Evolutionary conservation across 2,329 filamentous ascomycete species (phyloP), one percentile per base, ranked within the genome.

Genomic region (Sporothrix curviconia): DNA sequence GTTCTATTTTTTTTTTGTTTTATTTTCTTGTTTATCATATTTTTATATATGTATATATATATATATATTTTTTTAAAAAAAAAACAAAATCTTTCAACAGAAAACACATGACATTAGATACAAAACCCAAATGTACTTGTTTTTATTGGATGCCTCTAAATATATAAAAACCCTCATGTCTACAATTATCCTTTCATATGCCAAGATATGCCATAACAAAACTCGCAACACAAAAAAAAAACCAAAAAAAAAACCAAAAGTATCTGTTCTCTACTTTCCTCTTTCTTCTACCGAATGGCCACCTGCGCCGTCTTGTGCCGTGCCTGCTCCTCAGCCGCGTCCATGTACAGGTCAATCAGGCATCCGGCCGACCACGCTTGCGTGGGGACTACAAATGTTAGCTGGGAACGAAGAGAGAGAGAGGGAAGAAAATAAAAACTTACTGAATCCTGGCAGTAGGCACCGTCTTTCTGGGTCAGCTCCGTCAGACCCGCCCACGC

Each of bases 281-380:
- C n/a, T 7, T 19, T 34, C 7, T 12, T 8, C 50, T 43, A 60
- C 12, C 58, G 56, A 1, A 59, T 9, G 3, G 47, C 30, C 28
- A 56, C 12, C 22, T n/a, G 15, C 5, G n/a, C 19, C 4, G 57
- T 7, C 49, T 44, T 57, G 43, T 62, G 53, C 57, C 49, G 65
- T 12, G 64, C 69, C 64, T 80, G 76, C 64, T 77, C 77, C 63
- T 81, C 80, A 25, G 80, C 78, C 17, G 90, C 92, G 70, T 99
- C 94, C 78, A 96, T 92, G 75, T 96, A 99, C 62, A 99, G 73
- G 74, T 99, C 94, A 67, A 99, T 89, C 67, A 99, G 77, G 70
- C 94, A 97, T 22, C 90, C 88, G 30, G 94, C 89, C 55, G 91
- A 96, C 94, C 94, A 99, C 55, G 94, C 88, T 72, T 99, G 94